Base-by-base conservation (phyloP, 192 early-diverging fungal species). In the Phycomyces blakesleeanus region DNA sequence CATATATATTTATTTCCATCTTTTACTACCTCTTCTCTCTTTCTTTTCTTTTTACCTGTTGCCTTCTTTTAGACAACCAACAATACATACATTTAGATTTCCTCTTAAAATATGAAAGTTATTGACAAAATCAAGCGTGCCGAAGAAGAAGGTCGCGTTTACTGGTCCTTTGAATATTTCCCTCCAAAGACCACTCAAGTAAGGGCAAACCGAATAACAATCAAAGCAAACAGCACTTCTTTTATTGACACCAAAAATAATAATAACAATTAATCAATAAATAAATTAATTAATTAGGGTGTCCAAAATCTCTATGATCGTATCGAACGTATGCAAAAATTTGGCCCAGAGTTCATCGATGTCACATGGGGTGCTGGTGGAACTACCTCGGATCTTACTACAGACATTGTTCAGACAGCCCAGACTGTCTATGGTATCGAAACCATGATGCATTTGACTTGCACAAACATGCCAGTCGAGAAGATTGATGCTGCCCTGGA, bases 391-490 rank as follows among this genome's bases (percentile, higher is more conserved):
- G 92, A 94, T 44, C 78, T 93, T 39, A 96, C 94, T 20, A 78
- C 90, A 40, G 91, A 98, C 76, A 90, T 97, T 51, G 88, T 88
- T 60, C 77, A 88, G 41, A 96, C 89, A 56, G 89, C 96, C 20
- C 94, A 96, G 78, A 82, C 86, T 56, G 93, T 94, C 5, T 93
- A 93, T 74, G 96, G 96, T 52, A 82, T 97, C 54, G 96, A 98
- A 75, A 91, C 94, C 34, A 89, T 84, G 81, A 97, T 98, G 96
- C 96, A 98, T 72, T 83, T 98, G 80, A 98, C 94, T 18, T 98
- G 96, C 78, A 98, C 96, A 55, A 98, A 97, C 79, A 98, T 94
- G 87, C 91, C 92, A 56, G 81, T 85, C 10, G 85, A 87, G 51
- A 91, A 92, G 82, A 89, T 98, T 71, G 89, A 95, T 76, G 61